Evolutionary conservation across 345 rosid species (phyloP), one percentile per base, ranked within the genome.

Genomic region (Cardamine chenopodiifolia): DNA sequence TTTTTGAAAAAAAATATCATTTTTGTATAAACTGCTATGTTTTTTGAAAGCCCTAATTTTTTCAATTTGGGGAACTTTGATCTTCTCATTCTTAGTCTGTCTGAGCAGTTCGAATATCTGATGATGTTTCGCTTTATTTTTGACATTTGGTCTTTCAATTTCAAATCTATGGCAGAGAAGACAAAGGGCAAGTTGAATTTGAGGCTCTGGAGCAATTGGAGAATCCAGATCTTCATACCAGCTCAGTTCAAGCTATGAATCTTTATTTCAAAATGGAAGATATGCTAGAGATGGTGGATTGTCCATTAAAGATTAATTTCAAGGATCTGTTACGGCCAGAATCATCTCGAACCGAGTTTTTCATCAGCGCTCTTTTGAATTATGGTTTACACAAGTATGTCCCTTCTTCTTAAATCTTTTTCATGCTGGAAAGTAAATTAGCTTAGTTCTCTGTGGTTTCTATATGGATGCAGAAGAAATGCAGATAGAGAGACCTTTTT

Each of bases 191-290:
- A 65, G 71, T 90, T 72, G 97, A 87, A 42, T 92, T 92, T 63
- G 79, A 83, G 8, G 94, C 91, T 5, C 71, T 96, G 72, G 98
- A 84, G 83, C 84, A 82, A 78, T 79, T 96, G 18, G 99, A 96
- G 86, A 92, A 89, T 70, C 99, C 98, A n/a, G 94, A 92, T 55
- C 79, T 79, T 67, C 91, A 88, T 59, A 64, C 53, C 6, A 91
- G 85, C 4, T 86, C 94, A 1, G 57, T 85, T 37, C 85, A 79
- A 55, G 55, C 32, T 10, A 80, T 87, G 82, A 85, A 81, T 60
- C 72, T 86, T 62, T 87, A 73, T 62, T 19, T 56, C 62, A 87
- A 79, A 81, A 55, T 95, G 28, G 86, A 77, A 71, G 80, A 82
- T 63, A 64, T 86, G 62, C 25, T 90, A 28, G 74, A 61, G 3